phyloP scores from a whole-genome alignment of 164 flowering plant species.

The Berberis thunbergii region DNA sequence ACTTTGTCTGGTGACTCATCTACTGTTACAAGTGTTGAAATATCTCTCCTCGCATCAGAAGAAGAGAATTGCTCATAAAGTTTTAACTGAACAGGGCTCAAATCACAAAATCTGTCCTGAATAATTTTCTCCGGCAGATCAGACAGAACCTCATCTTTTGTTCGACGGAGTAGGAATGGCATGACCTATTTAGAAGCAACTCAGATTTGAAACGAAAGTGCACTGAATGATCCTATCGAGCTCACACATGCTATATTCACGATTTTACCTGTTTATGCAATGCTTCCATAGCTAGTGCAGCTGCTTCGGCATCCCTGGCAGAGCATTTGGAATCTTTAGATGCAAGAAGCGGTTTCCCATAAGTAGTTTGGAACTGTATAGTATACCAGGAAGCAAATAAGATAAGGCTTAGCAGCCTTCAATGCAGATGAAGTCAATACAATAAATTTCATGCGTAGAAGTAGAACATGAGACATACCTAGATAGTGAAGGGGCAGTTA shows the following conservation, averaged over 20 bases:
- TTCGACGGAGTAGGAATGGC: constrained; percentile 98
- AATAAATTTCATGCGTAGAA: too few relatives aligned
- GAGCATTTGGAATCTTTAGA: constrained; percentile 94
- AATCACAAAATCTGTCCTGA: constrained; percentile 96
- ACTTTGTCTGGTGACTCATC: constrained; percentile 36
- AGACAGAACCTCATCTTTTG: constrained; percentile 92
- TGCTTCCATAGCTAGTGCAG: constrained; percentile 98
- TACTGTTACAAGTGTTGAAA: constrained; percentile 53
- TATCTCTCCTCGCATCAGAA: constrained; percentile 72
- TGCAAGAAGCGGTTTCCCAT: constrained; percentile 86
- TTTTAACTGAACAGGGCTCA: constrained; percentile 78
- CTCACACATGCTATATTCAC: neutral
- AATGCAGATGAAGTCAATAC: too few relatives aligned
- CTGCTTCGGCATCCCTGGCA: constrained; percentile 97
- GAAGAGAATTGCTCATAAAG: constrained; percentile 92
- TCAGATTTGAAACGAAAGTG: constrained; percentile 1
- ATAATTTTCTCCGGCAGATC: constrained; percentile 97
- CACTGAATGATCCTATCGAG: neutral
- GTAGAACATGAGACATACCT: too few relatives aligned
- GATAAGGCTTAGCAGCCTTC: neutral
- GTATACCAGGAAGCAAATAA: constrained; percentile 9
- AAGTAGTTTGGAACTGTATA: constrained; percentile 84
- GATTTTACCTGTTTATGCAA: constrained; percentile 87
- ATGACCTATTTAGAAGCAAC: constrained; percentile 50
- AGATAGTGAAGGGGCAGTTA: too few relatives aligned